phyloP scores from a whole-genome alignment of 2,329 filamentous ascomycete genomes.

The Ophiosphaerella herpotricha region DNA sequence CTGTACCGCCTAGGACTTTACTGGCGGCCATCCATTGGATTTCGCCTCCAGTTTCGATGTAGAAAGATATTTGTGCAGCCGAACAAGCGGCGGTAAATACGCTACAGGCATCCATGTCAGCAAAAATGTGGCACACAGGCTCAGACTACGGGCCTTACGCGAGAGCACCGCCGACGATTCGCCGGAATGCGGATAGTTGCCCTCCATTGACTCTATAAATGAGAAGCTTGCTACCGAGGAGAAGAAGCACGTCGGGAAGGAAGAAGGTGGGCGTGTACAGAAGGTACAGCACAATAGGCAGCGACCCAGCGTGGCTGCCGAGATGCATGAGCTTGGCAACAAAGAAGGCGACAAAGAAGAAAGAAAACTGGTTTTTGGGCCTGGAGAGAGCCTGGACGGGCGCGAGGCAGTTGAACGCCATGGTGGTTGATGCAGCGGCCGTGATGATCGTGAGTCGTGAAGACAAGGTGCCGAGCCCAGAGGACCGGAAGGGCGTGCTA shows the following conservation, averaged over 20 bases:
- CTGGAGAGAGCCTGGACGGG: constrained; percentile 18
- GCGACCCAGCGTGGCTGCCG: constrained; percentile 16
- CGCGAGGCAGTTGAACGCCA: constrained; percentile 19
- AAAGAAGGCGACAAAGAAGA: constrained; percentile 22
- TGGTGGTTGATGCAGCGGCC: constrained; percentile 5
- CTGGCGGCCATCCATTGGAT: constrained; percentile 25
- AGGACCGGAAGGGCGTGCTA: not conserved
- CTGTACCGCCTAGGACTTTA: constrained; percentile 18
- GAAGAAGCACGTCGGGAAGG: constrained; percentile 17
- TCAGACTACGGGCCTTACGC: constrained; percentile 9
- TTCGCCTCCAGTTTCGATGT: constrained; percentile 19
- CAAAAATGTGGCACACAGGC: not conserved
- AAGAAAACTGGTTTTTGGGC: constrained; percentile 16
- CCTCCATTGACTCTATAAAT: constrained; percentile 17
- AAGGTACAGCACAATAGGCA: constrained; percentile 21
- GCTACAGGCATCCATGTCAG: constrained; percentile 6
- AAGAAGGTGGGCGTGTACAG: constrained; percentile 22
- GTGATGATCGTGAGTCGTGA: constrained; percentile 12
- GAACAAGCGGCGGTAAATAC: constrained; percentile 16
- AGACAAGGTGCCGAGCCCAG: not conserved
- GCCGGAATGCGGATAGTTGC: constrained; percentile 8
- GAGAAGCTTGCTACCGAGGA: constrained; percentile 17
- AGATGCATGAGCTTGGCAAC: constrained; percentile 21
- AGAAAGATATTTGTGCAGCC: constrained; percentile 21
- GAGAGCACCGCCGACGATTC: constrained; percentile 8